Conservation (phyloP, 805 yeast species). For the Vanderwaltozyma tropicalis region DNA sequence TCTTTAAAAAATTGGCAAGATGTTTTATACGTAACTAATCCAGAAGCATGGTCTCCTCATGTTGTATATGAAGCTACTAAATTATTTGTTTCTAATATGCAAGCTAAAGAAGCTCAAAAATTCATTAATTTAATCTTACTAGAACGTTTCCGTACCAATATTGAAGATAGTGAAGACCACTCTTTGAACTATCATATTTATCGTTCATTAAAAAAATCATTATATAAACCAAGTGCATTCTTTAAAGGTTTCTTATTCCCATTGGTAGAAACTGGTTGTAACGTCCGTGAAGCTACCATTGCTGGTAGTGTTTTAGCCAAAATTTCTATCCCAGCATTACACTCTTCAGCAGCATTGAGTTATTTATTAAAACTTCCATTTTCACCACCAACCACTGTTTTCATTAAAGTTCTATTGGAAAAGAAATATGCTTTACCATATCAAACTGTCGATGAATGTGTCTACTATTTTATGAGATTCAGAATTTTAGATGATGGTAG, state of each 20-base stretch:
- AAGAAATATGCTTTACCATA: conserved; percentile 95
- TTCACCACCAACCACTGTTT: conserved; percentile 80
- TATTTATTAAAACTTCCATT: conserved; percentile 75
- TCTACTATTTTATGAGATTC: conserved; percentile 87
- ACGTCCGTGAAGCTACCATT: conserved; percentile 88
- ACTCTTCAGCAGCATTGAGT: conserved; percentile 90
- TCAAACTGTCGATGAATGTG: conserved; percentile 89
- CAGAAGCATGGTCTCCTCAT: conserved; percentile 90
- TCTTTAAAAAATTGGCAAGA: conserved; percentile 93
- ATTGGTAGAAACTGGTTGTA: conserved; percentile 75
- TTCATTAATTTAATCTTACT: conserved; percentile 59
- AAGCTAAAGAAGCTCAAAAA: conserved; percentile 79
- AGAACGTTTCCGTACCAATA: conserved; percentile 61
- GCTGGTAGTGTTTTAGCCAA: conserved; percentile 85
- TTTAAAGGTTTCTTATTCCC: conserved; percentile 95
- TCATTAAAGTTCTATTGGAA: conserved; percentile 80
- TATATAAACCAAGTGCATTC: conserved; percentile 95
- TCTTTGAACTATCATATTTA: conserved; percentile 85
- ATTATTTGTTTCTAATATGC: conserved; percentile 81
- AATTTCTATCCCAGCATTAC: conserved; percentile 87
- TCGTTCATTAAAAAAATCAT: conserved; percentile 80
- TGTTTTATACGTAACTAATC: conserved; percentile 83
- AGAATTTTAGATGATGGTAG: conserved; percentile 45
- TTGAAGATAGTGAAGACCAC: conserved; percentile 66
- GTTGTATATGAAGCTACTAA: conserved; percentile 92